Base-by-base conservation (phyloP, 495 filamentous ascomycete genomes). In the Stereocaulon alpinum region DNA sequence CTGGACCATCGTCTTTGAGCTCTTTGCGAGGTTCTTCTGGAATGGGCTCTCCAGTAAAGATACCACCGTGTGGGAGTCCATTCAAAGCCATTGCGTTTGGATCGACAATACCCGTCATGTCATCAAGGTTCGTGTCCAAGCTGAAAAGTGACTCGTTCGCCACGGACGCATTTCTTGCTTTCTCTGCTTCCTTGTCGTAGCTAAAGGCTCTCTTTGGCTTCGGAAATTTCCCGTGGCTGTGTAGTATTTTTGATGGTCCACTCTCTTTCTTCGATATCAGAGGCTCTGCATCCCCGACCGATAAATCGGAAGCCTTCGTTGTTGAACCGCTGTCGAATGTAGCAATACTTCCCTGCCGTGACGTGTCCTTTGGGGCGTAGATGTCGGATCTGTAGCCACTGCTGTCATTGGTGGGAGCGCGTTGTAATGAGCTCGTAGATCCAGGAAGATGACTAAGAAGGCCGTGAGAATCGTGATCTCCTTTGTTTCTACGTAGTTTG, bases 71-170 rank as follows among this genome's bases (percentile, higher is more conserved):
- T 61, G 86, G 82, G 5, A 85, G 83, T 17, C 34, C 58, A 47
- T 80, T 85, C 63, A 84, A 53, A 40, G 63, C 68, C 34, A 61
- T 54, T 10, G 68, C 63, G 27, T 63, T 64, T 4, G 72, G 61
- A 42, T 66, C 60, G 43, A 96, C 72, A 58, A 96, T 95, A 29
- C 87, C 91, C 63, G 87, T 82, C 86, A 96, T 87, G 61, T 92
- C 77, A 11, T 76, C 75, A 18, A 96, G 78, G 69, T 96, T 83
- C 5, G 87, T 93, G 71, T 96, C 91, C 14, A 96, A 83, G 57
- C 79, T 76, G 68, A 81, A 94, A 56, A 83, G 74, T 54, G 67
- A 73, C 65, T 60, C 75, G 71, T 54, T 68, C 64, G 24, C 74
- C 72, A 60, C 76, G 71, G 49, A 70, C 68, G 48, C 80, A 74